phyloP scores from a whole-genome alignment of 2,329 filamentous ascomycete species.

The Akanthomyces uredinophilus region DNA sequence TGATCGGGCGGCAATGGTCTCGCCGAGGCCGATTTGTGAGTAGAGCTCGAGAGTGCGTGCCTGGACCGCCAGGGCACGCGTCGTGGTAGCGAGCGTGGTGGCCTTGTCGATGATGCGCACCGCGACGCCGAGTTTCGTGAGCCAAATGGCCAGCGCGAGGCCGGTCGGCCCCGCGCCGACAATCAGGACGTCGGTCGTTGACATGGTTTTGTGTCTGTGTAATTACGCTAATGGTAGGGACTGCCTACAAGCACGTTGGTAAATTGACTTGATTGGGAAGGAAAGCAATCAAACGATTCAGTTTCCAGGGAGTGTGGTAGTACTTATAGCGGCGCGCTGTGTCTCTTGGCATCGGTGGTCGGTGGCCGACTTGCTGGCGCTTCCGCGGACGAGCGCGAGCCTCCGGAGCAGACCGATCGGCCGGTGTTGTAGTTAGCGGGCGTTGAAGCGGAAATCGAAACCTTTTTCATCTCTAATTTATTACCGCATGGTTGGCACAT shows the following conservation, averaged over 20 bases:
- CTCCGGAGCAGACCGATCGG: neutral
- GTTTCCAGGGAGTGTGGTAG: neutral
- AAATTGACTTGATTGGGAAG: neutral
- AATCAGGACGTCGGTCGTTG: slow-evolving; percentile 6
- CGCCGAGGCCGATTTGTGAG: slow-evolving; percentile 7
- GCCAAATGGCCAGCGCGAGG: slow-evolving; percentile 12
- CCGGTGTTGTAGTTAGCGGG: no score
- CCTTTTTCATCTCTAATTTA: no score
- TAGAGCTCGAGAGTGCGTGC: slow-evolving; percentile 10
- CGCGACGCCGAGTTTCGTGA: slow-evolving; percentile 7
- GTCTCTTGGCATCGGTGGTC: neutral
- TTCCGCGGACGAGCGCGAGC: neutral
- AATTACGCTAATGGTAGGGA: no score
- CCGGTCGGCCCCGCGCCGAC: slow-evolving; percentile 15
- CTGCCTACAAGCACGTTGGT: neutral
- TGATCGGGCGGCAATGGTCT: neutral
- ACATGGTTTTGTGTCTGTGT: neutral
- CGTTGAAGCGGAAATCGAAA: no score
- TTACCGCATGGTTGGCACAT: no score
- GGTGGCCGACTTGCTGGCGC: neutral
- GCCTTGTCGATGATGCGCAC: slow-evolving; percentile 14
- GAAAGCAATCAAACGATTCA: neutral
- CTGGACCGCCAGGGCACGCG: slow-evolving; percentile 10
- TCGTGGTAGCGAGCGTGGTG: neutral
- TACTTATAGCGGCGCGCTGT: neutral